Evolutionary conservation across 1,284 basidiomycete species (phyloP).

Genomic region (Ganoderma lucidum): DNA sequence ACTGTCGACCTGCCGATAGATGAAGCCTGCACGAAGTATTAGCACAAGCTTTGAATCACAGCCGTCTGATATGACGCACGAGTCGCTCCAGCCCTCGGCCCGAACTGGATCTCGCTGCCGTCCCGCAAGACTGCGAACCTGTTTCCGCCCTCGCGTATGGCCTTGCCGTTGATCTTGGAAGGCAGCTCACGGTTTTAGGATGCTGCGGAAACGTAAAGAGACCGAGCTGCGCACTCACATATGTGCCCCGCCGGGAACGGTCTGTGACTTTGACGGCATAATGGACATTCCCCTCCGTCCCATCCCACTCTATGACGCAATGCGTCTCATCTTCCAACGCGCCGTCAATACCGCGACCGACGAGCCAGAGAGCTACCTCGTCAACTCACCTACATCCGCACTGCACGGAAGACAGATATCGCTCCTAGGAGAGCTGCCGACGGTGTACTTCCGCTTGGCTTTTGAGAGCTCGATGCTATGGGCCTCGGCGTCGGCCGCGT

Average conservation of each 20-base stretch:
- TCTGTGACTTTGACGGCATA: constrained; percentile 77
- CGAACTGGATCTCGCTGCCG: constrained; percentile 86
- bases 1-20: constrained; percentile 60
- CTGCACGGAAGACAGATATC: constrained; percentile 64
- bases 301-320: constrained; percentile 74
- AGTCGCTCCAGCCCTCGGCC: constrained; percentile 57
- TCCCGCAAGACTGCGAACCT: constrained; percentile 70
- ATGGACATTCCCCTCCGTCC: constrained; percentile 52
- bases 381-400: constrained; percentile 9
- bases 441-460: constrained; percentile 50
- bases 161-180: constrained; percentile 73
- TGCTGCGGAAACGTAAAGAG: neutral
- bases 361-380: neutral
- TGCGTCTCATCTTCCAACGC: constrained; percentile 67
- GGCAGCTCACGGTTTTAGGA: neutral
- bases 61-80: constrained; percentile 58
- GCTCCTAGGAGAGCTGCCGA: constrained; percentile 64
- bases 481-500: constrained; percentile 42
- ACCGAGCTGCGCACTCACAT: constrained; percentile 58
- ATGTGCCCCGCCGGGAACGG: constrained; percentile 83
- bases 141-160: constrained; percentile 60
- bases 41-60: constrained; percentile 46
- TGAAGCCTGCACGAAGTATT: constrained; percentile 47
- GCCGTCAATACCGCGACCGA: constrained; percentile 23
- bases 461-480: constrained; percentile 67